Evolutionary conservation across 106 monocot species (phyloP).

Genomic region (Dendrobium nobile): DNA sequence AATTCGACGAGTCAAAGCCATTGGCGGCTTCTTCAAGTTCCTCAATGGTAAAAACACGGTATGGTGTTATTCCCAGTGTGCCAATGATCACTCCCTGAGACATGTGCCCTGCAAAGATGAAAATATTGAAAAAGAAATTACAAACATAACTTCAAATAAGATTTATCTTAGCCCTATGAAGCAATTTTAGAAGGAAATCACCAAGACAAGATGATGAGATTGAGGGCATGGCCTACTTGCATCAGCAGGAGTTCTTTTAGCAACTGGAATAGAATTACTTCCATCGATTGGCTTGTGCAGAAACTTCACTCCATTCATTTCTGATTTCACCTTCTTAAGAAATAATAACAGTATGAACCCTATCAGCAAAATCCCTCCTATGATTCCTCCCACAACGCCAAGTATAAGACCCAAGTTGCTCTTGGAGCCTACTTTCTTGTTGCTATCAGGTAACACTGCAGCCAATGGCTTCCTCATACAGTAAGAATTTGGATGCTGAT

Average conservation of each 20-base stretch:
- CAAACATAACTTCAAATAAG: background rate
- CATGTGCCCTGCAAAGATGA: conserved; percentile 46
- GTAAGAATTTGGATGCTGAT: conserved; percentile 51
- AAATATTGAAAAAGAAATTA: background rate
- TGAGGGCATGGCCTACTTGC: conserved; percentile 40
- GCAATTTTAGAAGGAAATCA: background rate
- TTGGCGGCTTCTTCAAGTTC: conserved; percentile 72
- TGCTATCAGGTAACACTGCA: conserved; percentile 37
- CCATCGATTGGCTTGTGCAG: conserved; percentile 9
- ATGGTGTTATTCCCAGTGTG: conserved; percentile 36
- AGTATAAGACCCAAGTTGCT: conserved; percentile 39
- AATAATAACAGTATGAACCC: conserved; percentile 36
- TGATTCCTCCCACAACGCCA: conserved; percentile 55
- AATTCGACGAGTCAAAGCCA: conserved; percentile 45
- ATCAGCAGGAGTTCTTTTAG: conserved; percentile 42
- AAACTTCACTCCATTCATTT: conserved; percentile 1
- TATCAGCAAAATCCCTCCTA: conserved; percentile 37
- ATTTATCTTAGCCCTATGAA: background rate
- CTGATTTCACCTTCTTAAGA: conserved; percentile 24
- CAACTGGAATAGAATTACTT: conserved; percentile 15
- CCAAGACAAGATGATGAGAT: background rate
- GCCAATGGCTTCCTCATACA: conserved; percentile 63
- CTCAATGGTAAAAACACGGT: conserved; percentile 50
- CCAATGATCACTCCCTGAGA: conserved; percentile 50
- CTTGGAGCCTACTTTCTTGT: conserved; percentile 26